Evolutionary conservation across 2,329 filamentous ascomycete species (phyloP), one percentile per base, ranked within the genome.

Genomic region (Chrysosporium keratinophilum): DNA sequence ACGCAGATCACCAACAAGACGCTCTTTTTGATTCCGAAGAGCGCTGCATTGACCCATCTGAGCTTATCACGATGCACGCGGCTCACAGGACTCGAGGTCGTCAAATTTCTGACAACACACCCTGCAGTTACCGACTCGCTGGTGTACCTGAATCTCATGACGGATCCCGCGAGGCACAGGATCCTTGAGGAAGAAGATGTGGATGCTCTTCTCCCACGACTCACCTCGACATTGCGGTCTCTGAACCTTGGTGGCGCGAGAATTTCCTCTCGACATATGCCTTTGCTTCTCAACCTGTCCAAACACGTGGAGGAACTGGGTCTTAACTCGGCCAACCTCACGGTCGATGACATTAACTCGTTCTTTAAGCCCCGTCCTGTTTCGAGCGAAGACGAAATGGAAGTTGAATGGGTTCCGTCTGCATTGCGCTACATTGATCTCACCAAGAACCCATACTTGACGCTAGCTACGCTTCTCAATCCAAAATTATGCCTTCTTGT

Each of bases 261-360:
- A 64, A 84, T 91, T 76, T 77, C 78, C 35, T 67, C 76, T 0
- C 75, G 76, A 0, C 85, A 91, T 63, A 73, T 88, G 31, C 73
- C 79, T 2, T 70, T 81, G 37, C 74, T 91, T 23, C 72, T 80
- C 2, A 79, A 79, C 5, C 72, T 90, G 47, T 80, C 82, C 34
- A 84, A 85, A 65, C 80, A 85, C 60, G 72, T 91, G 11, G 86
- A 91, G 66, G 87, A 91, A 68, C 75, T 93, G 17, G 83, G 85
- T 5, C 69, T 91, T 12, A 85, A 85, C 40, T 81, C 83, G 31
- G 73, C 75, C 5, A 78, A 84, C 40, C 71, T 91, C 46, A 77
- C 78, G 11, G 74, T 87, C 43, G 68, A 72, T 50, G 83, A 89
- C 58, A 75, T 90, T 55, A 81, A 84, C 63, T 71, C 74, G 11